Conservation (phyloP, 1,284 basidiomycete species). For the Meira nashicola region DNA sequence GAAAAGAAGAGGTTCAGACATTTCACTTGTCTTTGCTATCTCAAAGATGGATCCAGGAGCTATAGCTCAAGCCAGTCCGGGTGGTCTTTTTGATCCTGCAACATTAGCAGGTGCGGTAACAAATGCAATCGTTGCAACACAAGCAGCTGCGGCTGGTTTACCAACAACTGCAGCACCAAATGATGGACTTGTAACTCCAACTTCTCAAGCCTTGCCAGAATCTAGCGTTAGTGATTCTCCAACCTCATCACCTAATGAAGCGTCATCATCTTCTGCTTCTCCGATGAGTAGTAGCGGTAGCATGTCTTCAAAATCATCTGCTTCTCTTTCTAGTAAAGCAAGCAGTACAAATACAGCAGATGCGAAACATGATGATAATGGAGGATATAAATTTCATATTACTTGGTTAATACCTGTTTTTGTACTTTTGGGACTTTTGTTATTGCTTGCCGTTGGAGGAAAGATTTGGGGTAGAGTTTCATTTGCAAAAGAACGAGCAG, state of each 20-base stretch:
- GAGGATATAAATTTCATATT: slow-evolving; percentile 24
- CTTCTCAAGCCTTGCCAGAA: no score
- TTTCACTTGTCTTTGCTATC: no score
- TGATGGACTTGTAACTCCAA: no score
- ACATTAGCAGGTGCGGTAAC: no score
- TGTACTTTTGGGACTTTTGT: slow-evolving; percentile 30
- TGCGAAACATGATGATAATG: neutral
- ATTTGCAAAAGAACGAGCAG: slow-evolving; percentile 23
- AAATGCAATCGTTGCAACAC: no score
- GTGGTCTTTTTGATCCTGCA: no score
- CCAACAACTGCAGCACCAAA: no score
- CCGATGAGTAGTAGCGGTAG: neutral
- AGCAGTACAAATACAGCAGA: neutral
- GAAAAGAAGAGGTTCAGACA: no score
- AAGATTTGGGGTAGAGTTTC: slow-evolving; percentile 36
- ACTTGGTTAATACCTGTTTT: slow-evolving; percentile 34
- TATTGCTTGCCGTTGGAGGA: slow-evolving; percentile 31
- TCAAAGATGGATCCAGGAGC: no score
- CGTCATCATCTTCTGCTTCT: neutral
- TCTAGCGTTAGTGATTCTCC: neutral
- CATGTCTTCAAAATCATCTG: neutral
- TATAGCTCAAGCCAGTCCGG: no score
- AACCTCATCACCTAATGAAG: neutral
- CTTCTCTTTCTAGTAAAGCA: neutral
- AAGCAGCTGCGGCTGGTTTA: no score